Base-by-base conservation (phyloP, 768 basidiomycete species). In the Boletus reticulatus region DNA sequence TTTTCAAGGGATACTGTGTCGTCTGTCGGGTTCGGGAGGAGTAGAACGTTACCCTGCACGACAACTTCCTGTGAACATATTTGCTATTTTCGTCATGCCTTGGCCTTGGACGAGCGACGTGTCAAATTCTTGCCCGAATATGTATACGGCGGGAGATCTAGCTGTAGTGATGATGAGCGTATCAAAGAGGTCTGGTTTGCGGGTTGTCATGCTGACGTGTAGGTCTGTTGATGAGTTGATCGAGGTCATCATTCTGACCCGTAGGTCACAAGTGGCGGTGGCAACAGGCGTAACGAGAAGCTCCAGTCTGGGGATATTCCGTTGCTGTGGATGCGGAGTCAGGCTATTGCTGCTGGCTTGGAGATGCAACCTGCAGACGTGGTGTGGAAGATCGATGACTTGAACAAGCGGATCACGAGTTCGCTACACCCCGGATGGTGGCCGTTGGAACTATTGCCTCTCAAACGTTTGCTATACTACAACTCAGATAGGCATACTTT, bases 51-150 rank as follows among this genome's bases (percentile, higher is more conserved):
- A 8, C 76, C 78, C 6, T 58, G 54, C 20, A 74, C 75, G 8
- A 67, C 65, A 17, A 55, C 54, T 9, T 62, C 64, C 2, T 65
- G 60, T 48, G 60, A 71, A 34, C 72, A 76, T 48, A 66, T 79
- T 9, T 76, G 75, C 41, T 70, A 68, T 43, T 79, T 80, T 52
- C 73, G 78, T 8, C 79, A 80, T 60, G 79, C 77, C 1, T 65
- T 80, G 6, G 79, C 80, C 1, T 64, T 80, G 27, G 79, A 80
- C 53, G 80, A 80, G 44, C 66, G 72, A 24, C 72, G 80, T 7
- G 77, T 79, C 41, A 80, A 79, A 48, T 80, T 79, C 56, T 55
- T 77, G 3, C 79, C 79, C 0, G 78, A 80, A 52, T 78, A 75
- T 43, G 75, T 62, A 0, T 63, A 73, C 29, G 73, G 70, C 0